phyloP scores from a whole-genome alignment of 1,139 yeast species.

The Candida anutae region DNA sequence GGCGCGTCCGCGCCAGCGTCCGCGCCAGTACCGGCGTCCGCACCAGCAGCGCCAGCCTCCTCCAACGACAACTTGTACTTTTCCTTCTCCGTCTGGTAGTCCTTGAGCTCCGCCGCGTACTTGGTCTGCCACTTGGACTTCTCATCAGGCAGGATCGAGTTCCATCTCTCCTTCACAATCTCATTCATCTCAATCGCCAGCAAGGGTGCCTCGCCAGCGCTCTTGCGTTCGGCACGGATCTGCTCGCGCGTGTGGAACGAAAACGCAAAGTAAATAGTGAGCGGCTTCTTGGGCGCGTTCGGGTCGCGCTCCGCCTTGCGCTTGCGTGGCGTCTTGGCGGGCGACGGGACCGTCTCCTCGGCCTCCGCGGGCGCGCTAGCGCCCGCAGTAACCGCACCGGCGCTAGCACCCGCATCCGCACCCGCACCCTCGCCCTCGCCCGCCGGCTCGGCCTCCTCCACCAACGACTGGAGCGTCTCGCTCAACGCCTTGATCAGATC shows the following conservation, averaged over 20 bases:
- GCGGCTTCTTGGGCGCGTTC: constrained; percentile 57
- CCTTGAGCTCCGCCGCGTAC: constrained; percentile 56
- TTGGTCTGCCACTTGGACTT: constrained; percentile 71
- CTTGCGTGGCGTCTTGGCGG: constrained; percentile 26
- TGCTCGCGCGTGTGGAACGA: constrained; percentile 56
- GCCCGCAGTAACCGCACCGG: not conserved
- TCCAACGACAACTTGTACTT: constrained; percentile 50
- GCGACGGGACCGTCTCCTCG: constrained; percentile 4
- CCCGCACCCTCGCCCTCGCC: constrained; percentile 10
- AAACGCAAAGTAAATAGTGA: constrained; percentile 78
- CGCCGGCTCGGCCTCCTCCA: constrained; percentile 9
- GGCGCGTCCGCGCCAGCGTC: constrained; percentile 5
- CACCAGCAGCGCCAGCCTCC: constrained; percentile 2
- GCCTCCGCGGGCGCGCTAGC: constrained; percentile 4
- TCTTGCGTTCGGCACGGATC: constrained; percentile 58
- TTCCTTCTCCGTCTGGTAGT: constrained; percentile 57
- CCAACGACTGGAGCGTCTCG: constrained; percentile 6
- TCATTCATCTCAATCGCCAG: constrained; percentile 72
- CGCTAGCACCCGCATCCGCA: constrained; percentile 3
- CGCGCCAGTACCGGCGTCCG: constrained; percentile 4
- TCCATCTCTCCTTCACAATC: constrained; percentile 75
- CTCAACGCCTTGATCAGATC: constrained; percentile 29
- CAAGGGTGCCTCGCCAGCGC: constrained; percentile 52
- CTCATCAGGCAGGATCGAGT: constrained; percentile 54
- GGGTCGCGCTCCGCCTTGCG: constrained; percentile 51